Evolutionary conservation across 208 protist species (phyloP).

Genomic region (Naegleria lovaniensis): DNA sequence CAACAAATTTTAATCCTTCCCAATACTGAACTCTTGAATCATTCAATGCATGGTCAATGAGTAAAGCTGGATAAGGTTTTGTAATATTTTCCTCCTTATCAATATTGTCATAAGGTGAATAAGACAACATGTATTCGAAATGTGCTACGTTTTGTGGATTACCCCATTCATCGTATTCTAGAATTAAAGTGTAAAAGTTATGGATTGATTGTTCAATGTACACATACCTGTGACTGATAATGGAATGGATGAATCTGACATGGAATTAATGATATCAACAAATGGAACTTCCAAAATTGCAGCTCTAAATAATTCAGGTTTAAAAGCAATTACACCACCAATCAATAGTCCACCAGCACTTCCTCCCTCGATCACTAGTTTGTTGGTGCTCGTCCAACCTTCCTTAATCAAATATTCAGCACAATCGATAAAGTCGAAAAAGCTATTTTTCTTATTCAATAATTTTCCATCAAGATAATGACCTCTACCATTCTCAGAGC

Average conservation of each 20-base stretch:
- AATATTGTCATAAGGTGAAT: conserved; percentile 84
- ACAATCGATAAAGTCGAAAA: conserved; percentile 77
- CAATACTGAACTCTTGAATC: conserved; percentile 45
- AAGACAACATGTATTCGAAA: conserved; percentile 87
- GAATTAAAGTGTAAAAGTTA: not conserved
- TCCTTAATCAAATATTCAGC: conserved; percentile 70
- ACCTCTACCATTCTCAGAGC: conserved; percentile 75
- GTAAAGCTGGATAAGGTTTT: conserved; percentile 29
- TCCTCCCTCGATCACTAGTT: conserved; percentile 73
- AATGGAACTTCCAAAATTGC: conserved; percentile 76
- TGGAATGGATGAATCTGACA: conserved; percentile 79
- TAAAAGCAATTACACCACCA: conserved; percentile 80
- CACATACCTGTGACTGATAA: conserved; percentile 57
- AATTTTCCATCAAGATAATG: conserved; percentile 72
- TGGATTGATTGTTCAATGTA: conserved; percentile 37
- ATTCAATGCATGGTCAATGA: conserved; percentile 35
- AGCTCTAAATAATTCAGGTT: conserved; percentile 69
- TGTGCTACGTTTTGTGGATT: conserved; percentile 84
- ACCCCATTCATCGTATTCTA: conserved; percentile 82
- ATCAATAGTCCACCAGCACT: conserved; percentile 83
- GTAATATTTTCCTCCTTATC: not conserved
- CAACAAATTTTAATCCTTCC: conserved; percentile 45
- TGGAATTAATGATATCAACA: conserved; percentile 85
- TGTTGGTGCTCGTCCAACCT: conserved; percentile 55
- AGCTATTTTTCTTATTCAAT: conserved; percentile 82